Evolutionary conservation across 768 basidiomycete genomes (phyloP).

Genomic region (Trametes elegans): DNA sequence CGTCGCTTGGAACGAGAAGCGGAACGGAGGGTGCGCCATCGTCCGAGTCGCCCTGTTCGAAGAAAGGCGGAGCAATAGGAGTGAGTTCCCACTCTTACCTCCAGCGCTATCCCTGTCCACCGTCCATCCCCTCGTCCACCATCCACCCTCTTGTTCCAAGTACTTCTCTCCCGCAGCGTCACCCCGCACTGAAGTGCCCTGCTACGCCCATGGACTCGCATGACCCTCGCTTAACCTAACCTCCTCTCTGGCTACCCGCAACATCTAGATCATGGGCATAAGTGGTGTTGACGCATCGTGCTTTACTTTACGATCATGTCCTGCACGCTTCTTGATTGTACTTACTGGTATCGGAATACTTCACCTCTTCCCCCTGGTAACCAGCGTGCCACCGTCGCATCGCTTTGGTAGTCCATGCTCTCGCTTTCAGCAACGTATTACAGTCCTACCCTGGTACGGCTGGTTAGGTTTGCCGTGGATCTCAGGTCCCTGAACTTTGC

Average conservation of each 20-base stretch:
- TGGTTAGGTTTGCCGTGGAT: too few species aligned
- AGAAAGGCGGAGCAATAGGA: too few species aligned
- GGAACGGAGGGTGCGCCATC: too few species aligned
- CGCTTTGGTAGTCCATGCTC: slow-evolving; percentile 17
- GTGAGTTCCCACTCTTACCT: too few species aligned
- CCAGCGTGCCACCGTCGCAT: slow-evolving; percentile 3
- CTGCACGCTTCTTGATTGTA: slow-evolving; percentile 10
- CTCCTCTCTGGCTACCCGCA: not conserved
- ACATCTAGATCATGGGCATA: slow-evolving; percentile 18
- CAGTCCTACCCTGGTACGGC: too few species aligned
- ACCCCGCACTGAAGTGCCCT: not conserved
- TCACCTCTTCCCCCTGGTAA: slow-evolving; percentile 15
- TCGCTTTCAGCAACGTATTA: slow-evolving; percentile 20
- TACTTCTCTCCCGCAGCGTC: too few species aligned
- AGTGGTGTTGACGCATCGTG: slow-evolving; percentile 15
- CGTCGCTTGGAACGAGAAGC: too few species aligned
- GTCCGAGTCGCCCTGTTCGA: too few species aligned
- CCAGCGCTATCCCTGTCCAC: too few species aligned
- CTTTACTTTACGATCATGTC: slow-evolving; percentile 15
- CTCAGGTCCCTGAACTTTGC: too few species aligned
- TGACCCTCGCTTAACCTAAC: not conserved
- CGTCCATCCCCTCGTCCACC: too few species aligned
- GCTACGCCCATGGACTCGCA: not conserved
- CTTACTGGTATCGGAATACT: slow-evolving; percentile 1
- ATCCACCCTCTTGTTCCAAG: too few species aligned